These are phyloP conservation scores for Blastobotrys robertii DNA, from an alignment of 805 yeast genomes.

Conservation along the genomic window DNA sequence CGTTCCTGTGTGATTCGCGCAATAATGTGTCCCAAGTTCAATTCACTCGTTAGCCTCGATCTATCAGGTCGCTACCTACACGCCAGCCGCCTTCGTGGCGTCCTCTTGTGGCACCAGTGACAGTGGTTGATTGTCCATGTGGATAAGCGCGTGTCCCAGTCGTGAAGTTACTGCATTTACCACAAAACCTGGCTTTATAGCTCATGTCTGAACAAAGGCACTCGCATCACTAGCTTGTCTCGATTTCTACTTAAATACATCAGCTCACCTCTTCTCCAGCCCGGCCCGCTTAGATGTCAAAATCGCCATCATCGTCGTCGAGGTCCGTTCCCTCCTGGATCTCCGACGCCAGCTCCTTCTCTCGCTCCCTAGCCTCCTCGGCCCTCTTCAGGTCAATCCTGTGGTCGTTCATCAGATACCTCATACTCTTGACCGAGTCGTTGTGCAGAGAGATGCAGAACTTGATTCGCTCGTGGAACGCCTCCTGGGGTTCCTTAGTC, in stretches of 20 bases:
- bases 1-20: slow-evolving; percentile 50
- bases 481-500: slow-evolving; percentile 74
- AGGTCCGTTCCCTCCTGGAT: slow-evolving; percentile 34
- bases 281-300: slow-evolving; percentile 20
- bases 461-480: slow-evolving; percentile 86
- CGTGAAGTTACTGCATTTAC: too few relatives aligned
- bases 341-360: slow-evolving; percentile 38
- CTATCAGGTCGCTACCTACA: too few relatives aligned
- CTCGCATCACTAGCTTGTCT: too few relatives aligned
- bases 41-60: too few relatives aligned
- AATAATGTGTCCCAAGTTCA: slow-evolving; percentile 33
- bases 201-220: too few relatives aligned
- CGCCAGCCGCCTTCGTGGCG: too few relatives aligned
- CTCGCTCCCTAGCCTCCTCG: slow-evolving; percentile 48
- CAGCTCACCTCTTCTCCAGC: neutral
- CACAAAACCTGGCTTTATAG: too few relatives aligned
- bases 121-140: too few relatives aligned
- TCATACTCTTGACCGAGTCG: slow-evolving; percentile 89
- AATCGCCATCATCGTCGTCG: slow-evolving; percentile 34
- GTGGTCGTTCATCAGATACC: slow-evolving; percentile 61
- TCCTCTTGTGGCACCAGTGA: too few relatives aligned
- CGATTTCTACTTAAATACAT: too few relatives aligned
- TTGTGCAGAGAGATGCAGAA: slow-evolving; percentile 86
- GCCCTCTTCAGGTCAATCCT: slow-evolving; percentile 41
- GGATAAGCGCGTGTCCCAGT: too few relatives aligned